Evolutionary conservation across 306 rosid species (phyloP), one percentile per base, ranked within the genome.

Genomic region (Oemleria cerasiformis): DNA sequence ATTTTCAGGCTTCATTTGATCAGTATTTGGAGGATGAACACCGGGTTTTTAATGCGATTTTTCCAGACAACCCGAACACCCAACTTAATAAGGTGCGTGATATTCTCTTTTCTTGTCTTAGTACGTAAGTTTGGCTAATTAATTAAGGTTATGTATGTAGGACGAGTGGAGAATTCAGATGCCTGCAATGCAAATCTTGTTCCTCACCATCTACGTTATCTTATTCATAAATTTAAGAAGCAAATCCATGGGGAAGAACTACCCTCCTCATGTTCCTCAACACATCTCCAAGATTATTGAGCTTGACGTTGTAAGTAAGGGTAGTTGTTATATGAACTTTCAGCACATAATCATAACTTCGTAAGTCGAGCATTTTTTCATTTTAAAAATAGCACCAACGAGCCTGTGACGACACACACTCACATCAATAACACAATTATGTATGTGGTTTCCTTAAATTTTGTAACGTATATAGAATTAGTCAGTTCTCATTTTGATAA

Each of bases 1-100:
- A 36, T 63, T 55, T 75, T 23, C 61, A 83, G 90, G 90, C 84
- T 78, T 73, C 85, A 21, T 83, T 86, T 86, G 84, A 83, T 83
- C 82, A 83, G 49, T 86, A 75, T 20, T 43, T 86, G 84, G 80
- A 83, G 49, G 80, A 78, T 55, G 82, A 75, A 19, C 20, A 25
- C 5, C 66, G 87, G 51, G 73, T 86, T 13, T 10, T 70, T 30
- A n/a, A 17, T 73, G 80, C 78, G 30, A 60, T 86, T 1, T 83
- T 86, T 63, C 67, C 81, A 30, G 44, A 57, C 43, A 60, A 55
- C 4, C n/a, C 66, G 15, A 65, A 68, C 9, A 76, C 53, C 51
- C 84, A 78, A 23, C 67, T 71, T 45, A 76, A 63, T 42, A 75
- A 79, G 88, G 84, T 81, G 25, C 42, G 12, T 39, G 64, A 25